Conservation (phyloP, 352 stramenopile species). For the Phytophthora uliginosa region DNA sequence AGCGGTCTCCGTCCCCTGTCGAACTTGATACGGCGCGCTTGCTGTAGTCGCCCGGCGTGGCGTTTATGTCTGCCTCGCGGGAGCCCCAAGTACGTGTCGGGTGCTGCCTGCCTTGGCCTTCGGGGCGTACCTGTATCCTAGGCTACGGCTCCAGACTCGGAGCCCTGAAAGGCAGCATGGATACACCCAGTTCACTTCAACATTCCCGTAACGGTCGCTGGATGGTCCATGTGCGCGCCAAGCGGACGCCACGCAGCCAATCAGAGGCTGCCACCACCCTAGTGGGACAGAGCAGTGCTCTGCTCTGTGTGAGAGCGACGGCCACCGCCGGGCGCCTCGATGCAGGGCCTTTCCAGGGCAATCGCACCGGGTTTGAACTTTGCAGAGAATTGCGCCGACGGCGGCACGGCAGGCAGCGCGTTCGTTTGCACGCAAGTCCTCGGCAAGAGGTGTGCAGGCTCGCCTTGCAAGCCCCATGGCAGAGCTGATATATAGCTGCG, state of each 20-base stretch:
- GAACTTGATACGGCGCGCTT: conserved; percentile 22
- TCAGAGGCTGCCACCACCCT: conserved; percentile 29
- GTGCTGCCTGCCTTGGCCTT: neutral
- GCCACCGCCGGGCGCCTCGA: conserved; percentile 4
- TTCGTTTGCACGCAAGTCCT: neutral
- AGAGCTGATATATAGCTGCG: neutral
- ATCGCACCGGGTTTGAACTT: conserved; percentile 13
- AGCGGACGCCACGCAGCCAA: conserved; percentile 16
- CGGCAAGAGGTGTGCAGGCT: neutral
- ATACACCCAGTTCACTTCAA: conserved; percentile 31
- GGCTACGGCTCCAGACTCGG: neutral
- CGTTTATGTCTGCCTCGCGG: conserved; percentile 20
- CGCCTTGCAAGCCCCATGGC: neutral
- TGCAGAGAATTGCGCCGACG: conserved; percentile 24
- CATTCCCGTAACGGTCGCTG: conserved; percentile 14
- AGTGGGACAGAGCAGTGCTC: conserved; percentile 5
- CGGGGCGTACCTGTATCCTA: neutral
- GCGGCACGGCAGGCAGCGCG: neutral
- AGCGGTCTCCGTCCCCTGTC: conserved; percentile 20
- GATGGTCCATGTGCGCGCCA: conserved; percentile 20
- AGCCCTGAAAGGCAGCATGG: conserved; percentile 2
- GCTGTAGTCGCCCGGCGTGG: conserved; percentile 17
- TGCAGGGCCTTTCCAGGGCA: conserved; percentile 16
- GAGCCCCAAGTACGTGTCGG: conserved; percentile 18
- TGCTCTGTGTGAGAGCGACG: too few species aligned